phyloP scores from a whole-genome alignment of 176 grass and related monocot genomes.

The Puccinellia tenuiflora region DNA sequence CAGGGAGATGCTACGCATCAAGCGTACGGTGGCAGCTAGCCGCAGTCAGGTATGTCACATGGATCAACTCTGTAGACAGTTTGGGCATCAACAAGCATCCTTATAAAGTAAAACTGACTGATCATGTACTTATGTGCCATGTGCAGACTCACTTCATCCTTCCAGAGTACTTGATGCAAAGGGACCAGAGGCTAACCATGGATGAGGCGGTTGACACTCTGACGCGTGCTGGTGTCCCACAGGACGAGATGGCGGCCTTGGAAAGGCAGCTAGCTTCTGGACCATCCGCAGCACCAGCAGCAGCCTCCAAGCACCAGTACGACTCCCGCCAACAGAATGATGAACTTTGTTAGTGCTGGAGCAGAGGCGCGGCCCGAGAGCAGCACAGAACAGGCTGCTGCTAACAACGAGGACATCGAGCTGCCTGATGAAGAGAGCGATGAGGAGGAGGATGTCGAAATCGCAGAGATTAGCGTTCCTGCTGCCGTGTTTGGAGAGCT shows the following conservation, averaged over 20 bases:
- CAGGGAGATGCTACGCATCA: slow-evolving; percentile 93
- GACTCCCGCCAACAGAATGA: slow-evolving; percentile 26
- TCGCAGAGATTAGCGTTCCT: slow-evolving; percentile 50
- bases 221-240: slow-evolving; percentile 60
- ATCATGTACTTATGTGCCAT: neutral
- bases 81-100: neutral
- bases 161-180: slow-evolving; percentile 87
- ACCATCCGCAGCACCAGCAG: slow-evolving; percentile 28
- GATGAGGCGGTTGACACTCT: slow-evolving; percentile 87
- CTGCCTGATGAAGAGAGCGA: slow-evolving; percentile 82
- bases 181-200: slow-evolving; percentile 72
- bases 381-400: slow-evolving; percentile 29
- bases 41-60: slow-evolving; percentile 64
- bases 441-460: slow-evolving; percentile 42
- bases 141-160: slow-evolving; percentile 90
- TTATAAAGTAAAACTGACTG: neutral
- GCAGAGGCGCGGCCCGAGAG: slow-evolving; percentile 52
- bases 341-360: slow-evolving; percentile 89
- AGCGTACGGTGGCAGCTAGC: slow-evolving; percentile 71
- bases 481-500: slow-evolving; percentile 86
- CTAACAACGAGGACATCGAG: slow-evolving; percentile 84
- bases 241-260: slow-evolving; percentile 87
- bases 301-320: slow-evolving; percentile 22
- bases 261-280: slow-evolving; percentile 70
- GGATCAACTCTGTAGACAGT: neutral